Base-by-base conservation (phyloP, 2,329 filamentous ascomycete genomes). In the Leptoxyphium fumago region DNA sequence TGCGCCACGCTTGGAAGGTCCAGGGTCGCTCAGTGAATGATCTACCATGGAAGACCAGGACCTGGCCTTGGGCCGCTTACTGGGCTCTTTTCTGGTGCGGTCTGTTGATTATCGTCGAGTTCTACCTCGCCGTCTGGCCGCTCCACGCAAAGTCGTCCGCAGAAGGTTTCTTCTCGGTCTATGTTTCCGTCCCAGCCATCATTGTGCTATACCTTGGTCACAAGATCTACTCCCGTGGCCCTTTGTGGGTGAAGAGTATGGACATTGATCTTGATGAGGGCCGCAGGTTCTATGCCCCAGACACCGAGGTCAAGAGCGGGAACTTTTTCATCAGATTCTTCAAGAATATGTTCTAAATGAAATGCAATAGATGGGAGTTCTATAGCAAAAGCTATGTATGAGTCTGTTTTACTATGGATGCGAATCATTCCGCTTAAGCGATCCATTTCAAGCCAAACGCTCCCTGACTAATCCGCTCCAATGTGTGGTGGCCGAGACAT, bases 1-100 rank as follows among this genome's bases (percentile, higher is more conserved):
- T 84, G 59, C 77, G 80, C 34, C 61, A 70, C 6, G 79, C 77
- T 1, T 79, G 75, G 76, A 55, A 59, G 14, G 61, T 60, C 0
- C 77, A 81, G 55, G 75, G 76, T 1, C 68, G 78, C 46, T 63
- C 58, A 32, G 59, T 71, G 29, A 63, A 66, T 13, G 62, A 62
- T 2, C 60, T 74, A 5, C 32, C 32, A 36, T 65, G 68, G 68
- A 64, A 60, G 46, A 64, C 63, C 2, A 67, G 65, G 61, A 63
- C 64, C 1, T 70, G 60, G 50, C 69, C 69, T 0, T 64, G 59
- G 40, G 63, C 60, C 1, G 61, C 67, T 0, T 68, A 56, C 54
- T 72, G 62, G 60, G 68, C 65, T 2, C 57, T 71, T 29, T 47
- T 52, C 34, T 68, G 64, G 60, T 70, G 65, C 44, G 56, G 67